A percentile compares a stretch with the other conserved stretches of the same genome.
These are phyloP conservation scores for Camillea tinctor DNA, from an alignment of 2,329 filamentous ascomycete species.

Conservation along the genomic window DNA sequence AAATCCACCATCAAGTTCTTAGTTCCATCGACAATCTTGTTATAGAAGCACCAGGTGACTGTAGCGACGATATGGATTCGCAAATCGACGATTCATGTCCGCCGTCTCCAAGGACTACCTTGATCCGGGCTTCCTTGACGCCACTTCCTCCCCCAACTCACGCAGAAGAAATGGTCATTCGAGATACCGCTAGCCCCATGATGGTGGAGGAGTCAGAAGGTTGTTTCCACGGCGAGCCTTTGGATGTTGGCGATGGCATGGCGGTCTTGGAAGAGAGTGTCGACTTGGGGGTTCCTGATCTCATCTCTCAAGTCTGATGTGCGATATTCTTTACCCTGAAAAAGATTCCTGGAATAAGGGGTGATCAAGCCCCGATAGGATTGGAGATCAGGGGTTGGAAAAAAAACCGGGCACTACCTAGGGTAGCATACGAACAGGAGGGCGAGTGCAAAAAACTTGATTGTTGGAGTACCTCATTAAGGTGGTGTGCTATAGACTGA, in stretches of 20 bases:
- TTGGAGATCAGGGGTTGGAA: not conserved
- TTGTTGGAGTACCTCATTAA: not conserved
- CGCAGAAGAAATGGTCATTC: conserved; percentile 15
- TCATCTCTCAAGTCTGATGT: conserved; percentile 34
- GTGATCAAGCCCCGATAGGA: not conserved
- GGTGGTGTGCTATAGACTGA: not conserved
- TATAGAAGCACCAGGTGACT: not conserved
- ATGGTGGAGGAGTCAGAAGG: conserved; percentile 33
- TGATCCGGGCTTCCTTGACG: conserved; percentile 10
- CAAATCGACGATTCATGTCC: conserved; percentile 1
- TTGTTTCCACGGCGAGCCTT: conserved; percentile 38
- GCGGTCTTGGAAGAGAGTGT: conserved; percentile 58
- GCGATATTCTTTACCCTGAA: not conserved
- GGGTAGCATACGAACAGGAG: not conserved
- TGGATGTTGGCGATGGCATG: conserved; percentile 51
- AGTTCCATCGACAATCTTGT: not conserved
- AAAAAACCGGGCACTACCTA: not conserved
- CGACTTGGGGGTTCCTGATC: conserved; percentile 44
- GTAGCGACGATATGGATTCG: not conserved
- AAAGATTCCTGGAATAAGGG: conserved; percentile 1
- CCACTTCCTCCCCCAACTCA: conserved; percentile 17
- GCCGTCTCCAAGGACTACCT: not conserved
- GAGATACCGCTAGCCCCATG: conserved; percentile 22
- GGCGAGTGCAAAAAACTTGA: not conserved
- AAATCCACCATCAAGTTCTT: conserved; percentile 3